Base-by-base conservation (phyloP, 148 eudicot species). In the Suaeda aralocaspica region DNA sequence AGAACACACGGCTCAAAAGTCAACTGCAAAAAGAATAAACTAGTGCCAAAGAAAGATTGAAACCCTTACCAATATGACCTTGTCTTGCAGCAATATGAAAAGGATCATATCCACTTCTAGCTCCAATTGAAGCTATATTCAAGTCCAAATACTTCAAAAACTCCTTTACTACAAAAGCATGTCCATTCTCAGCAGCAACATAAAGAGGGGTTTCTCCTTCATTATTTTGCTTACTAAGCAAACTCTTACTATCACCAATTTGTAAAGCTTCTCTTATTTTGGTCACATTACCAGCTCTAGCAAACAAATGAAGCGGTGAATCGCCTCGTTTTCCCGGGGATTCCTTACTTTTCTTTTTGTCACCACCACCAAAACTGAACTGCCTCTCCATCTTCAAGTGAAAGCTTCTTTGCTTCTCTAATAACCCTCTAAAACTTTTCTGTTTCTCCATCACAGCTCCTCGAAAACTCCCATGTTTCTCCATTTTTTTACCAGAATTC, bases 251-350 rank as follows among this genome's bases (percentile, higher is more conserved):
- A 42, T 76, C 86, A 73, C 75, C 71, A 71, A 80, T 88, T 79
- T 84, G 87, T 42, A 95, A 55, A 51, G 82, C 76, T 42, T 88
- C 97, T 56, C 76, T 89, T 67, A 88, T 84, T 70, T 74, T 91
- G 60, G 58, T 65, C 76, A 89, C 59, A 85, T 95, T 87, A 70
- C 99, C 97, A 1, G 83, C 87, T 80, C 99, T 80, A 12, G 88
- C 96, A 41, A 84, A 92, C 76, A 91, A 80, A 83, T 95, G 99
- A 70, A 95, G 85, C 6, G 86, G 89, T 13, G 86, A 65, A 69
- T 95, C 99, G 4, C 99, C 99, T 13, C 96, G 74, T 63, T 91
- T 95, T 22, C 97, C 99, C 0, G 99, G 99, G 0, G 99, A 95
- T 10, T 91, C 97, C 57, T 85, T 91, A 68, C 74, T 71, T 75